phyloP scores from a whole-genome alignment of 2,329 filamentous ascomycete genomes.

The Dactylella cylindrospora region DNA sequence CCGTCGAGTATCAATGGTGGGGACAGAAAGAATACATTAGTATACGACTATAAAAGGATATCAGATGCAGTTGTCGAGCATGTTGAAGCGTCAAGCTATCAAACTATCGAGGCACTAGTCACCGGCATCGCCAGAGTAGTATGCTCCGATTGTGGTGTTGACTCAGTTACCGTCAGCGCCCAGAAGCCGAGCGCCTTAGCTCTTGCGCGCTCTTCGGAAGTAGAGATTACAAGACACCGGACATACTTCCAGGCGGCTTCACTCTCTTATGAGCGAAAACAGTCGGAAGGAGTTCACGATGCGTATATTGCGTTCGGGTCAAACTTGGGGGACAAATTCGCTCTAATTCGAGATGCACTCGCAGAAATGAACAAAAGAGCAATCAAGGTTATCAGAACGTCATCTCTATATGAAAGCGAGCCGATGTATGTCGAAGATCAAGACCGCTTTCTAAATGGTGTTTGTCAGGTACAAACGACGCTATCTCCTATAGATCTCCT shows the following conservation, averaged over 20 bases:
- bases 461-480: constrained; percentile 80
- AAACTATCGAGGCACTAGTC: constrained; percentile 58
- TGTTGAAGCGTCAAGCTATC: constrained; percentile 56
- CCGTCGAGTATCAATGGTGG: constrained; percentile 51
- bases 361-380: constrained; percentile 70
- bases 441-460: constrained; percentile 84
- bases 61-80: constrained; percentile 45
- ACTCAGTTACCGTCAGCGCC: constrained; percentile 55
- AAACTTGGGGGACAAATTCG: constrained; percentile 83
- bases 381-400: constrained; percentile 76
- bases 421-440: constrained; percentile 97
- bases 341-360: constrained; percentile 82
- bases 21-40: constrained; percentile 50
- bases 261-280: constrained; percentile 1
- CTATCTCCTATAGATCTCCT: constrained; percentile 74
- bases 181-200: constrained; percentile 59
- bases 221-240: constrained; percentile 56
- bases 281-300: constrained; percentile 33
- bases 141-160: constrained; percentile 55
- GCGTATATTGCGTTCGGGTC: constrained; percentile 89
- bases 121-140: constrained; percentile 56
- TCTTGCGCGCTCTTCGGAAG: constrained; percentile 56
- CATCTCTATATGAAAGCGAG: constrained; percentile 87
- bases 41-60: constrained; percentile 46
- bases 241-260: constrained; percentile 53